Evolutionary conservation across 2,329 filamentous ascomycete genomes (phyloP).

Genomic region (Coniella vitis): DNA sequence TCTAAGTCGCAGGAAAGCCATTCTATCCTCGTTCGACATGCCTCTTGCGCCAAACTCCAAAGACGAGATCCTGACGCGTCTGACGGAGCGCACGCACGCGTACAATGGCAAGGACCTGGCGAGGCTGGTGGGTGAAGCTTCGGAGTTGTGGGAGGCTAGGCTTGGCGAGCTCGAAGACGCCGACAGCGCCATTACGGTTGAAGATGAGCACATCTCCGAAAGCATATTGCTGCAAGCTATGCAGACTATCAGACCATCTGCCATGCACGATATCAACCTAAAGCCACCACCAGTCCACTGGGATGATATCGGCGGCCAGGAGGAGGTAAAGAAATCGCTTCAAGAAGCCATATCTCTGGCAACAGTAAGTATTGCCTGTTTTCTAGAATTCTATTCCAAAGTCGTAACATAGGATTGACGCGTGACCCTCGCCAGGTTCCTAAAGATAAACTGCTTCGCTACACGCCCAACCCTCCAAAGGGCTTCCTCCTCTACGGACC

Average conservation of each 20-base stretch:
- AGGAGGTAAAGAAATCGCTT: conserved; percentile 60
- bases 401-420: neutral
- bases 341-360: conserved; percentile 40
- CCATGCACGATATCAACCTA: conserved; percentile 83
- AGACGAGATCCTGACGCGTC: conserved; percentile 46
- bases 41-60: conserved; percentile 39
- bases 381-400: neutral
- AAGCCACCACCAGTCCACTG: conserved; percentile 82
- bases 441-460: conserved; percentile 26
- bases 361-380: conserved; percentile 15
- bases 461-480: conserved; percentile 57
- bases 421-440: conserved; percentile 11
- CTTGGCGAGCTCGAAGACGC: neutral
- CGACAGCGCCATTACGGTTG: neutral
- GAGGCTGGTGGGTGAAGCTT: conserved; percentile 53
- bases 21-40: conserved; percentile 55
- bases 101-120: conserved; percentile 74
- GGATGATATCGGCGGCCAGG: conserved; percentile 82
- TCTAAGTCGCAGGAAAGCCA: conserved; percentile 61
- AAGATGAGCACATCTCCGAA: conserved; percentile 24
- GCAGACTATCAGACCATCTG: conserved; percentile 65
- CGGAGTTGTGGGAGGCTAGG: conserved; percentile 12
- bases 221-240: conserved; percentile 61
- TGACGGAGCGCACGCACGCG: conserved; percentile 76
- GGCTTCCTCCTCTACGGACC: conserved; percentile 87